phyloP scores from a whole-genome alignment of 2,329 filamentous ascomycete genomes.

The Dryadomyces sulphureus region DNA sequence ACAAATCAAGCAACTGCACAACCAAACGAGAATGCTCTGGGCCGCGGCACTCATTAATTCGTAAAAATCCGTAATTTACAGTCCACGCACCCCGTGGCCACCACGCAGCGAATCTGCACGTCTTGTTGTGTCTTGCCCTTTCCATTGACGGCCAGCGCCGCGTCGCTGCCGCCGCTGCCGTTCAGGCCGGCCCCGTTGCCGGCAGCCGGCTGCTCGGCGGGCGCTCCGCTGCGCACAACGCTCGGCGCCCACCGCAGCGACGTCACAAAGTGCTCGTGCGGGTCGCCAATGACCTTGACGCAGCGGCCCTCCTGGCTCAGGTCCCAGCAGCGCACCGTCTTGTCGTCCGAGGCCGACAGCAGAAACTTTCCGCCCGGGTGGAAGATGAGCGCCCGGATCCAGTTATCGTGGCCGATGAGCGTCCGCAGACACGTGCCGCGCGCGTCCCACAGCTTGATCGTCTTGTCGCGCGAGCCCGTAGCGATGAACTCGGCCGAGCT shows the following conservation, averaged over 20 bases:
- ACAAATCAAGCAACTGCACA: too few relatives aligned
- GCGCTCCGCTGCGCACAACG: background rate
- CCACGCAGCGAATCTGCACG: conserved; percentile 63
- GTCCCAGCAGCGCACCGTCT: conserved; percentile 89
- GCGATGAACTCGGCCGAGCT: conserved; percentile 79
- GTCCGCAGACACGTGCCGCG: conserved; percentile 76
- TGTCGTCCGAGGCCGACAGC: conserved; percentile 75
- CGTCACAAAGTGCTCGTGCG: conserved; percentile 72
- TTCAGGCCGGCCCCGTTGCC: background rate
- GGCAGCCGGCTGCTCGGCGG: background rate
- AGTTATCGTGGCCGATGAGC: conserved; percentile 81
- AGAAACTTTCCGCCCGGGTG: conserved; percentile 88
- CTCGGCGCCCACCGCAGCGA: conserved; percentile 74
- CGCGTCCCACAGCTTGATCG: conserved; percentile 77
- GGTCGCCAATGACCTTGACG: conserved; percentile 65
- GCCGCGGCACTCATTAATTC: conserved; percentile 18
- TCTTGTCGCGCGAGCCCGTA: conserved; percentile 80
- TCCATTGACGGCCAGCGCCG: conserved; percentile 14
- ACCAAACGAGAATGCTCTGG: too few relatives aligned
- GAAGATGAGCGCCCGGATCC: conserved; percentile 75
- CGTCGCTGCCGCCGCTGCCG: conserved; percentile 17
- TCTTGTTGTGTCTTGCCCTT: conserved; percentile 25
- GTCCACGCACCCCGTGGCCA: conserved; percentile 78
- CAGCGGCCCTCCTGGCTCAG: conserved; percentile 79
- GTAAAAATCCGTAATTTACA: conserved; percentile 67